These are phyloP conservation scores for Protostelium mycophagum DNA, from an alignment of 78 protist species.

Conservation along the genomic window DNA sequence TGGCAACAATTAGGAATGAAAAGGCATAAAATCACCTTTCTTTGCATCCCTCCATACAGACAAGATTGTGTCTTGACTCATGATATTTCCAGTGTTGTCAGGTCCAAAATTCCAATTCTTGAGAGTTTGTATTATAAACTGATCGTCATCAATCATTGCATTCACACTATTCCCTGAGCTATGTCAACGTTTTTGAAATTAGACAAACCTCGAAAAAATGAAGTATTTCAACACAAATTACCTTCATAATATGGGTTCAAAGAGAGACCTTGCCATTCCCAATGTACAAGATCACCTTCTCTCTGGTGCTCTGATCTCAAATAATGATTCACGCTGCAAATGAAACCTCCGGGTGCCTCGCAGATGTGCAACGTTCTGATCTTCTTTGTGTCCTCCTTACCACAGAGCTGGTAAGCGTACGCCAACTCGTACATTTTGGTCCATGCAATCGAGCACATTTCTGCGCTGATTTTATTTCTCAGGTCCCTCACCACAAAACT, in stretches of 20 bases:
- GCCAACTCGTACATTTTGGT: constrained; percentile 36
- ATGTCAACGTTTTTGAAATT: neutral
- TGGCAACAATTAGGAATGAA: neutral
- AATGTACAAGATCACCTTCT: no score
- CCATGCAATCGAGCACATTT: constrained; percentile 46
- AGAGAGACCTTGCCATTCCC: constrained; percentile 23
- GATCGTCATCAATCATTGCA: constrained; percentile 26
- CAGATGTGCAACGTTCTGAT: constrained; percentile 20
- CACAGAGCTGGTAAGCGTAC: neutral
- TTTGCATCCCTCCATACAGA: constrained; percentile 7
- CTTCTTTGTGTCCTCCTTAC: neutral
- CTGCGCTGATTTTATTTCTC: constrained; percentile 1
- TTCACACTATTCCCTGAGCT: neutral
- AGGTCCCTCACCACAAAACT: neutral
- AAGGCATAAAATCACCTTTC: neutral
- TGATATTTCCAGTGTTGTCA: constrained; percentile 30
- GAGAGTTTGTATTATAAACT: constrained; percentile 16
- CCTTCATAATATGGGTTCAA: constrained; percentile 38
- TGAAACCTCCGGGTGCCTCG: constrained; percentile 54
- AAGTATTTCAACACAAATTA: neutral
- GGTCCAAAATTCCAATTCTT: constrained; percentile 31
- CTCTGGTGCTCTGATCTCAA: neutral
- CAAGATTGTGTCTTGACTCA: constrained; percentile 1
- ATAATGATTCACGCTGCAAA: constrained; percentile 22
- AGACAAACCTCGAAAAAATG: no score